Conservation (phyloP, 164 flowering plant species). For the Taxillus chinensis region DNA sequence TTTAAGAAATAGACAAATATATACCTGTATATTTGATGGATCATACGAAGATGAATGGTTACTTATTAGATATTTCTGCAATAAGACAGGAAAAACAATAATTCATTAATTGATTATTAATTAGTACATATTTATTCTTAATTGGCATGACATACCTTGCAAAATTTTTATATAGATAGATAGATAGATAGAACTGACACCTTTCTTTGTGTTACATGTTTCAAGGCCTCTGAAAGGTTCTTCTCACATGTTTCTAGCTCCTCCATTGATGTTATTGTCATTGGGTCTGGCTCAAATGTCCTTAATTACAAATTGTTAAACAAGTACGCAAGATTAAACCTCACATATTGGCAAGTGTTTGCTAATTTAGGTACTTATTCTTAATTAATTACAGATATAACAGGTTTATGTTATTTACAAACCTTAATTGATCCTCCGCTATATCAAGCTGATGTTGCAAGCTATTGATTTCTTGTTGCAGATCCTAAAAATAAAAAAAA, state of each 20-base stretch:
- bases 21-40: constrained; percentile 35
- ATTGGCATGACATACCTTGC: no score
- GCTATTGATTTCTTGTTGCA: constrained; percentile 24
- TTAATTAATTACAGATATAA: constrained; percentile 1
- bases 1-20: no score
- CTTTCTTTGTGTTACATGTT: constrained; percentile 17
- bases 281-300: constrained; percentile 22
- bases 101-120: no score
- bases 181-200: background rate
- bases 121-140: no score
- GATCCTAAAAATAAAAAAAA: constrained; percentile 11
- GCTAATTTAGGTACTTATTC: background rate
- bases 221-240: constrained; percentile 14
- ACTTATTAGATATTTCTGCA: constrained; percentile 32
- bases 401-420: background rate
- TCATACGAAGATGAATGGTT: constrained; percentile 30
- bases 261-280: constrained; percentile 7
- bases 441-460: constrained; percentile 29
- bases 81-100: background rate
- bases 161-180: no score
- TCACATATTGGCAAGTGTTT: no score
- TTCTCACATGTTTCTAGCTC: constrained; percentile 23
- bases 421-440: constrained; percentile 34
- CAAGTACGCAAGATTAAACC: no score
- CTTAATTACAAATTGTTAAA: background rate